Conservation (phyloP, 257 asterid genomes). For the Solanum corneliomulleri region DNA sequence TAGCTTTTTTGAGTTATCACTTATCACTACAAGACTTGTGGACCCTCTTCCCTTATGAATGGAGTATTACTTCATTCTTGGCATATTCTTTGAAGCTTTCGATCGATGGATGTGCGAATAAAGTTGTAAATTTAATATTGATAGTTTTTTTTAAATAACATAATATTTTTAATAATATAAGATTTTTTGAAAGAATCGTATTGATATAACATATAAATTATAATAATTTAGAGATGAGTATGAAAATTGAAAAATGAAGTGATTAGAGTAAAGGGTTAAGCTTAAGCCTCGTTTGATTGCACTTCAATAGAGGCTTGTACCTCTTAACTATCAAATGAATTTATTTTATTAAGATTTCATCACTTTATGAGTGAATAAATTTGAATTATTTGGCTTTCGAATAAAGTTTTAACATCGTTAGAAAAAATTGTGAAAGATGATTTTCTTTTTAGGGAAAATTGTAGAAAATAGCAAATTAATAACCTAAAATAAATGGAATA, state of each 20-base stretch:
- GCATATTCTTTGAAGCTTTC: background rate
- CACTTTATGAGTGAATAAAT: background rate
- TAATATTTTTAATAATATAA: background rate
- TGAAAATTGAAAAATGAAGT: background rate
- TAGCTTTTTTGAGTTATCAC: background rate
- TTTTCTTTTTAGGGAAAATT: too few species aligned
- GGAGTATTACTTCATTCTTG: background rate
- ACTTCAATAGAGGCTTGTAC: background rate
- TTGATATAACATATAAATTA: background rate
- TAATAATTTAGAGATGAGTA: background rate
- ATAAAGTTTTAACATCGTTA: background rate
- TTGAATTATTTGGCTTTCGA: background rate
- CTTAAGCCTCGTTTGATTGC: background rate
- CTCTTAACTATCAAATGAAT: background rate
- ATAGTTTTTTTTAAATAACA: accelerated
- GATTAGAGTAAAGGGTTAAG: background rate
- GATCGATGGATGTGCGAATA: background rate
- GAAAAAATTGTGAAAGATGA: background rate
- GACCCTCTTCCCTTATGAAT: background rate
- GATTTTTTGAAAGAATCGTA: background rate
- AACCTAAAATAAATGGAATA: too few species aligned
- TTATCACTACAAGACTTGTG: background rate
- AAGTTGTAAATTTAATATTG: background rate
- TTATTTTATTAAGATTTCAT: background rate
- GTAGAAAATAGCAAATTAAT: too few species aligned